Evolutionary conservation across 108 stramenopile species (phyloP).

Genomic region (Discostella pseudostelligera): DNA sequence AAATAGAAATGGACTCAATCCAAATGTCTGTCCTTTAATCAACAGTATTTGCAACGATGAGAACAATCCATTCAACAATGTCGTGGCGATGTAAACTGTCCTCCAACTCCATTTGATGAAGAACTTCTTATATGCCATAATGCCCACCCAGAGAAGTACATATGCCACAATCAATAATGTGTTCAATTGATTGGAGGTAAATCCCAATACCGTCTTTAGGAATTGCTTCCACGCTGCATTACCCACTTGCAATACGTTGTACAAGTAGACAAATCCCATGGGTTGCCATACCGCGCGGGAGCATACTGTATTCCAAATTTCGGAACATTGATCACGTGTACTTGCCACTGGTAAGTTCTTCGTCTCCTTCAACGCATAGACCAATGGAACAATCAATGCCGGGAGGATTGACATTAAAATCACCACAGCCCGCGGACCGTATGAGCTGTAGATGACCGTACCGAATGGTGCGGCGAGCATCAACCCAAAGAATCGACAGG

Average conservation of each 20-base stretch:
- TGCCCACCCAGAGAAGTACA: slow-evolving; percentile 74
- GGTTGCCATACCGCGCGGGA: slow-evolving; percentile 86
- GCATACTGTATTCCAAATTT: slow-evolving; percentile 86
- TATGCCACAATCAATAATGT: slow-evolving; percentile 63
- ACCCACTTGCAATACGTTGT: slow-evolving; percentile 85
- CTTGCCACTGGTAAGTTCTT: slow-evolving; percentile 49
- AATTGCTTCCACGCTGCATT: slow-evolving; percentile 87
- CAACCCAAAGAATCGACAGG: slow-evolving; percentile 79
- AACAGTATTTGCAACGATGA: slow-evolving; percentile 71
- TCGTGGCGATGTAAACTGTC: slow-evolving; percentile 71
- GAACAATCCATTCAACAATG: slow-evolving; percentile 73
- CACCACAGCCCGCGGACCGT: slow-evolving; percentile 60
- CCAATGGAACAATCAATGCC: slow-evolving; percentile 58
- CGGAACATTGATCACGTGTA: slow-evolving; percentile 68
- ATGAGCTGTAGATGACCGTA: slow-evolving; percentile 57
- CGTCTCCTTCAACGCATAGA: slow-evolving; percentile 63
- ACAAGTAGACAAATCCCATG: slow-evolving; percentile 85
- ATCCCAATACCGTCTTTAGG: slow-evolving; percentile 60
- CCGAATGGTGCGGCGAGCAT: slow-evolving; percentile 78
- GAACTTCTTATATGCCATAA: slow-evolving; percentile 80
- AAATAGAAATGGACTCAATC: slow-evolving; percentile 70
- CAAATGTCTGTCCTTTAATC: slow-evolving; percentile 79
- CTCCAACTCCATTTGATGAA: slow-evolving; percentile 83
- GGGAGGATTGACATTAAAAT: slow-evolving; percentile 66
- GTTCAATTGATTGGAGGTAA: slow-evolving; percentile 76